Evolutionary conservation across 2,329 filamentous ascomycete species (phyloP), one percentile per base, ranked within the genome.

Genomic region (Bipolaris sorokiniana): DNA sequence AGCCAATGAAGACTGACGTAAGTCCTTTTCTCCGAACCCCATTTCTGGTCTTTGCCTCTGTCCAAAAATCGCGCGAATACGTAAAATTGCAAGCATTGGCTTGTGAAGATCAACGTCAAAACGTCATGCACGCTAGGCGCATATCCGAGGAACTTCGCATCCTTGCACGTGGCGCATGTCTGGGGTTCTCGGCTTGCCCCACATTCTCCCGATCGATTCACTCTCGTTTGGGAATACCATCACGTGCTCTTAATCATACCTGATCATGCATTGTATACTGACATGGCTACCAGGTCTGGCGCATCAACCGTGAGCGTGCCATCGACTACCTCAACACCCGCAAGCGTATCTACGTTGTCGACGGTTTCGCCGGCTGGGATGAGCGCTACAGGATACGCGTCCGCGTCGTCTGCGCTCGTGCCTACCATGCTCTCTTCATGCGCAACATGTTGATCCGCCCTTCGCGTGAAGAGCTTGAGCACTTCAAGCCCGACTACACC

Each of bases 391-490:
- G 93, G 68, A 98, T 99, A 82, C 91, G 89, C 74, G 95, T 99
- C 72, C 93, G 95, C 75, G 94, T 99, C 65, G 93, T 99, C 76
- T 99, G 95, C 83, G 95, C 95, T 68, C 93, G 95, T 77, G 95
- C 95, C 80, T 99, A 99, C 86, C 95, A 99, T 86, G 95, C 95
- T 62, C 88, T 99, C 66, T 99, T 99, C 88, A 99, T 99, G 95
- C 91, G 93, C 77, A 99, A 99, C 86, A 99, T 99, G 95, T 90
- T 99, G 76, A 99, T 99, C 84, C 90, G 95, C 70, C 95, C 95
- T 63, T 84, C 88, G 51, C 87, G 86, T 63, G 91, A 96, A 81
- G 93, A 99, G 84, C 89, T 99, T 53, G 90, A 97, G 83, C 87
- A 92, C 82, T 99, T 99, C 88, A 91, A 97, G 80, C 95, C 95